Evolutionary conservation across 78 protist genomes (phyloP).

Genomic region (Emiliania huxleyi): DNA sequence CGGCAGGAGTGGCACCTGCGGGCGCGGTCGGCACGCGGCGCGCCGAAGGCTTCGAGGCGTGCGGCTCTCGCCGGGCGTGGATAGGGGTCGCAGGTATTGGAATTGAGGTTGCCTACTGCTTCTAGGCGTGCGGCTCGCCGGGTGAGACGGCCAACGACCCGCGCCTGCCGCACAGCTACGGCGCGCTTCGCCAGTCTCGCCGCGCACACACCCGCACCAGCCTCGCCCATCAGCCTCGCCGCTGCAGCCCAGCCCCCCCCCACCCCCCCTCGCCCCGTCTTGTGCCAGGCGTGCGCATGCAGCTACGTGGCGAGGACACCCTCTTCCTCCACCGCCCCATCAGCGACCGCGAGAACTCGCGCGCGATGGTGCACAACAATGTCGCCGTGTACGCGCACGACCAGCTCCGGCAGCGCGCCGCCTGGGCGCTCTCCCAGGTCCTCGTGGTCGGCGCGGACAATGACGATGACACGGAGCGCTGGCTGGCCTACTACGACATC

Average conservation of each 20-base stretch:
- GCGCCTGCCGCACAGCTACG: not conserved
- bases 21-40: not conserved
- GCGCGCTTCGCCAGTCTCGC: not conserved
- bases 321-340: not conserved
- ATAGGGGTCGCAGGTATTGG: no score
- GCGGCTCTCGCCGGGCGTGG: no score
- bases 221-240: no score
- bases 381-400: not conserved
- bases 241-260: no score
- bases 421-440: slow-evolving; percentile 15
- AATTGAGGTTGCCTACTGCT: no score
- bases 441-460: not conserved
- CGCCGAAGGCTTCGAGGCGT: no score
- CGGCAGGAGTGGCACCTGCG: not conserved
- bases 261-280: no score
- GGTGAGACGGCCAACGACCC: not conserved
- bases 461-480: not conserved
- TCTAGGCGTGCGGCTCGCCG: slow-evolving; percentile 16
- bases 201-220: no score
- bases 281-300: no score
- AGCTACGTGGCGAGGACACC: no score
- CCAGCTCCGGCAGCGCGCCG: slow-evolving; percentile 33
- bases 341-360: not conserved
- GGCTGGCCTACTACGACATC: slow-evolving; percentile 5
- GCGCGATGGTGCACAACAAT: not conserved